Evolutionary conservation across 1,284 basidiomycete genomes (phyloP), one percentile per base, ranked within the genome.

Genomic region (Blastosporella zonata): DNA sequence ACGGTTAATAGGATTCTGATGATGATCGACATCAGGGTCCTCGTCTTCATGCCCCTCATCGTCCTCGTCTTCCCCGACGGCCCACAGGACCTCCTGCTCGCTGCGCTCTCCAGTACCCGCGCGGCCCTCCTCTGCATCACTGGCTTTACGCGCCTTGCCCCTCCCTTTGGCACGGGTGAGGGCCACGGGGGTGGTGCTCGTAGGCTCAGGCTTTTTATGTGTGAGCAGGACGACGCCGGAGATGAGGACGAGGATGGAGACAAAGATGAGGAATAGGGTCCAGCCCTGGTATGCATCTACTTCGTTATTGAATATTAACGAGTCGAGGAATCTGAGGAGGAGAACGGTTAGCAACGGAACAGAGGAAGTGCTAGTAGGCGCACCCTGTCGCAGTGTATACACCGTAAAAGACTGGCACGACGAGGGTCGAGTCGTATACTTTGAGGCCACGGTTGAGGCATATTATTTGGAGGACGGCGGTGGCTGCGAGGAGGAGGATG

Each of bases 381-480:
- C 57, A 86, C 82, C 82, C 80, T 22, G 78, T 75, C 1, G 81
- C 80, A 0, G 83, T 84, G 58, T 87, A 87, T 1, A 86, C 71
- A 13, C 78, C 84, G 59, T 86, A 88, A 59, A 89, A 87, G 3
- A 87, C 78, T 1, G 87, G 87, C 0, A 90, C 86, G 29, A 89
- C 84, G 2, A 89, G 70, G 0, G 87, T 87, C 3, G 84, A 85
- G 54, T 90, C 88, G 59, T 90, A 90, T 3, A 86, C 81, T 59
- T 83, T 84, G 17, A 95, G 72, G 3, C 88, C 93, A 47, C 85
- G 82, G 65, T 96, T 95, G 29, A 97, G 74, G 63, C 91, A 95
- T 37, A 93, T 81, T 54, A 97, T 96, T 65, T 97, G 94, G 28
- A 86, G 68, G 13, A 97, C 82, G 0, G 93, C 93, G 0, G 92